These are phyloP conservation scores for Strombidium stylifer DNA, from an alignment of 73 alveolate genomes.

Conservation along the genomic window DNA sequence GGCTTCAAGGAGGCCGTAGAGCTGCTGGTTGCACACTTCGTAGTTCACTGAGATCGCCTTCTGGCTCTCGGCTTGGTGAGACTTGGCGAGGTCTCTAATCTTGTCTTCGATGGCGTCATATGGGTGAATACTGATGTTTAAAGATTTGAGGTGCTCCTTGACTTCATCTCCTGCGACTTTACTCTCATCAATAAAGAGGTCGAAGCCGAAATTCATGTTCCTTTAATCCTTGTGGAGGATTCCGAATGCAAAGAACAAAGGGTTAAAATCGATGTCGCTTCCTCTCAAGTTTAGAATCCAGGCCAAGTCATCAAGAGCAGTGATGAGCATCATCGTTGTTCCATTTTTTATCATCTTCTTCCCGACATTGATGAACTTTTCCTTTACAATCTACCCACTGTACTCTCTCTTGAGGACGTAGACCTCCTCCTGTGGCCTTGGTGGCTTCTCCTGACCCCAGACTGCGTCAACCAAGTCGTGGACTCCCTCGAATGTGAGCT, in stretches of 20 bases:
- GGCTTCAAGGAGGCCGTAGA: constrained; percentile 23
- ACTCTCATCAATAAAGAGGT: constrained; percentile 66
- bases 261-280: constrained; percentile 91
- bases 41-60: constrained; percentile 45
- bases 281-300: constrained; percentile 96
- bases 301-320: constrained; percentile 93
- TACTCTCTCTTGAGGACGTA: constrained; percentile 68
- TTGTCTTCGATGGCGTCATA: constrained; percentile 63
- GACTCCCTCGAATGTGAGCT: constrained; percentile 53
- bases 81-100: constrained; percentile 24
- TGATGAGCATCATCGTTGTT: constrained; percentile 51
- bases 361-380: constrained; percentile 46
- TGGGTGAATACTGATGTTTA: constrained; percentile 58
- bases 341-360: constrained; percentile 37
- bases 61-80: no score
- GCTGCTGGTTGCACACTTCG: constrained; percentile 53
- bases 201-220: neutral
- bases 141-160: constrained; percentile 59
- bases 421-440: constrained; percentile 42
- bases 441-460: constrained; percentile 83
- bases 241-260: constrained; percentile 90
- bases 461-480: constrained; percentile 76
- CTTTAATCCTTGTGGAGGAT: constrained; percentile 38
- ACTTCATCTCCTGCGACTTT: constrained; percentile 66
- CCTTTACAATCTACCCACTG: constrained; percentile 68